phyloP scores from a whole-genome alignment of 805 yeast genomes.

The Zygoascus flipseniorum region DNA sequence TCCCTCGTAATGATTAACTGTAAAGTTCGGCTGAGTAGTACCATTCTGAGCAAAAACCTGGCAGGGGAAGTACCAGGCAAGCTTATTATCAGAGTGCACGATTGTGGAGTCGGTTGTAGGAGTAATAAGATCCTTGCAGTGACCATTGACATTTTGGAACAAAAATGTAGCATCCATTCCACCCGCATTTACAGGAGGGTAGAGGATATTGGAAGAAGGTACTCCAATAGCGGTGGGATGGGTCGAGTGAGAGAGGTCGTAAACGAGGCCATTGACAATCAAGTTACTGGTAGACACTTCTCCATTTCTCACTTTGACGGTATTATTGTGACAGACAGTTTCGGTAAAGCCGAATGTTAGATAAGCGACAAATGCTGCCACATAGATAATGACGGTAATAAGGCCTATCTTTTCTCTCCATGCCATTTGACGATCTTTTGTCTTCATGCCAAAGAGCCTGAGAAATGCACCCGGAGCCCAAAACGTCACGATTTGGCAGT shows the following conservation, averaged over 20 bases:
- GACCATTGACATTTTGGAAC: constrained; percentile 89
- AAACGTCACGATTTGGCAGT: constrained; percentile 73
- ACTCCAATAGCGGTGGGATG: constrained; percentile 85
- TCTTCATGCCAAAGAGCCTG: constrained; percentile 64
- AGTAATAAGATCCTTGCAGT: constrained; percentile 68
- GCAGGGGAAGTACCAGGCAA: constrained; percentile 98
- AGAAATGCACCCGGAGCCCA: constrained; percentile 84
- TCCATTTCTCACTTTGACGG: constrained; percentile 46
- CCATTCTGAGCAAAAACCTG: constrained; percentile 63
- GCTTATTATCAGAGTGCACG: constrained; percentile 50
- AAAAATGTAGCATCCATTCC: constrained; percentile 56
- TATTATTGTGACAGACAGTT: constrained; percentile 55
- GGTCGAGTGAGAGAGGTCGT: constrained; percentile 53
- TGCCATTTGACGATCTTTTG: constrained; percentile 79
- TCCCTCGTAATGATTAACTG: constrained; percentile 58
- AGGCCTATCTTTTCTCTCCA: constrained; percentile 77
- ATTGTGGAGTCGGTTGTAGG: constrained; percentile 58
- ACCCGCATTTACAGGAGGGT: constrained; percentile 83
- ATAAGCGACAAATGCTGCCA: constrained; percentile 13
- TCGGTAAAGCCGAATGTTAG: constrained; percentile 70
- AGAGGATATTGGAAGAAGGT: constrained; percentile 52
- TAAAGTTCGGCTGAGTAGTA: constrained; percentile 54
- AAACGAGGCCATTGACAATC: constrained; percentile 76
- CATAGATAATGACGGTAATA: constrained; percentile 10
- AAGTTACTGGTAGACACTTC: constrained; percentile 54